Evolutionary conservation across 305 asterid species (phyloP), one percentile per base, ranked within the genome.

Genomic region (Striga hermonthica): DNA sequence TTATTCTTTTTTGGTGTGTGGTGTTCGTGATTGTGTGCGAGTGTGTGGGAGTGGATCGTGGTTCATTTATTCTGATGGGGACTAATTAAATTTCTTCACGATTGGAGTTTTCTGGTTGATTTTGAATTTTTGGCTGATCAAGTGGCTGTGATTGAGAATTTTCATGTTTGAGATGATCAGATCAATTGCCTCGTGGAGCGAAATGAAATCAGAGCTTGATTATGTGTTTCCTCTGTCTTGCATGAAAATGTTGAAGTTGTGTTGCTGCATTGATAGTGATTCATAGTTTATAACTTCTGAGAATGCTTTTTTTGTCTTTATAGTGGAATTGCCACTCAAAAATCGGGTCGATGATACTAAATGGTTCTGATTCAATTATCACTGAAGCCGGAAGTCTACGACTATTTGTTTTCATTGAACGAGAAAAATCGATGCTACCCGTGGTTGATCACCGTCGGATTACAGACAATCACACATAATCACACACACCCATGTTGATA

Each of bases 41-140:
- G 65, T 64, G 14, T 54, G 59, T 4, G 14, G 59, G 31, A 59
- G 80, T 67, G 65, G 77, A 68, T 73, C 62, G 49, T 22, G 53
- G 38, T 22, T 22, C 1, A 9, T 36, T 58, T 12, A 47, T 52
- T 47, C 53, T 47, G 72, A 10, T 65, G 64, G 69, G 69, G 44
- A 16, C 41, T 66, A 61, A 71, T 77, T 39, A 66, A 39, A 57
- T 58, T 44, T 60, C 31, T 65, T 6, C 28, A 12, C 57, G 60
- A 41, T 39, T 62, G 62, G 9, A 15, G 43, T 60, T 61, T 56
- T 7, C 57, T 66, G 1, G 58, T 68, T 66, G 53, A 35, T 58
- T 75, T 73, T 60, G 72, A 22, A 14, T 11, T 54, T 54, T 62
- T 62, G 72, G 57, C 38, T 31, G 65, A 31, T 36, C 68, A 73